Conservation (phyloP, 495 filamentous ascomycete genomes). For the Penicillium bovifimosum region DNA sequence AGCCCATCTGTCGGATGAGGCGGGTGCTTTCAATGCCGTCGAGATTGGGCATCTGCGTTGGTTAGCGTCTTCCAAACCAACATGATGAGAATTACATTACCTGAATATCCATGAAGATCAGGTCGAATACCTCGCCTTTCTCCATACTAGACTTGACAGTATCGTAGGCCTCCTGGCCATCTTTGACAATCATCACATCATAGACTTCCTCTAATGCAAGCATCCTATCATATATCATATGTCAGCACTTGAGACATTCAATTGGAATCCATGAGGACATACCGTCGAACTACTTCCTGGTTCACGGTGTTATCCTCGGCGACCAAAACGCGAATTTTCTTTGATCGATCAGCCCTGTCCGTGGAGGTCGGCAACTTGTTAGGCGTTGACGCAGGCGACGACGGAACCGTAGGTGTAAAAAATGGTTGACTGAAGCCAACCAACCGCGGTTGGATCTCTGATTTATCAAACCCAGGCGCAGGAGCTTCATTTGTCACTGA, state of each 20-base stretch:
- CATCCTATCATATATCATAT: conserved; percentile 47
- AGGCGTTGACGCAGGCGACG: conserved; percentile 16
- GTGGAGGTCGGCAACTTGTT: conserved; percentile 36
- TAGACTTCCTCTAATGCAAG: conserved; percentile 64
- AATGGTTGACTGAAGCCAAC: conserved; percentile 83
- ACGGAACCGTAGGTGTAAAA: conserved; percentile 58
- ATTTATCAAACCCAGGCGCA: conserved; percentile 26
- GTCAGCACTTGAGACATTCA: background rate
- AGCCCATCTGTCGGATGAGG: conserved; percentile 83
- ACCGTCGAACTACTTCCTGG: conserved; percentile 78
- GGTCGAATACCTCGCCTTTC: conserved; percentile 61
- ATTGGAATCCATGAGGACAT: background rate
- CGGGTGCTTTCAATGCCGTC: conserved; percentile 83
- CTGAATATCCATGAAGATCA: conserved; percentile 90
- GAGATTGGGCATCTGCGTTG: conserved; percentile 75
- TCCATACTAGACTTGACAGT: conserved; percentile 79
- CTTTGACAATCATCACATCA: conserved; percentile 74
- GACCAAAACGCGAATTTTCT: conserved; percentile 76
- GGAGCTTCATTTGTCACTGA: conserved; percentile 17
- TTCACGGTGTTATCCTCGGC: conserved; percentile 96
- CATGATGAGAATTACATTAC: conserved; percentile 16
- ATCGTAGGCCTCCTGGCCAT: conserved; percentile 86
- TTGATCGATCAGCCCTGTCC: conserved; percentile 32
- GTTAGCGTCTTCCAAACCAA: conserved; percentile 5
- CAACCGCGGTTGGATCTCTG: conserved; percentile 62